Conservation (phyloP, 805 yeast species). For the Lachancea lanzarotensis region DNA sequence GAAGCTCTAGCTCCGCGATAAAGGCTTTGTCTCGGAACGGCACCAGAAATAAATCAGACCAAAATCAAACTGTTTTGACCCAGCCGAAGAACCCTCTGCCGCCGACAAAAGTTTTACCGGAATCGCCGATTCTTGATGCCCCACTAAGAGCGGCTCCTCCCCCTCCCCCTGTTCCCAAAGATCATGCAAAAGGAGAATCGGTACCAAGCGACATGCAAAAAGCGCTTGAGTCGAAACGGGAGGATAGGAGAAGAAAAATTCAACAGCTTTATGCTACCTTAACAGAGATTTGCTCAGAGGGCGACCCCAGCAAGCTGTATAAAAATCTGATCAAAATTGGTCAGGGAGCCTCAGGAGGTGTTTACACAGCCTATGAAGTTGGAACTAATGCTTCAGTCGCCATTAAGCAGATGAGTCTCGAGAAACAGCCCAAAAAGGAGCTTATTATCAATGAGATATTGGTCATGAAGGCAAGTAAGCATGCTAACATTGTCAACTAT, state of each 20-base stretch:
- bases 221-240: constrained; percentile 65
- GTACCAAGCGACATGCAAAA: constrained; percentile 9
- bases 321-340: constrained; percentile 77
- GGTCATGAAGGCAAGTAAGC: constrained; percentile 90
- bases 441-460: constrained; percentile 88
- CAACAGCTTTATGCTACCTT: constrained; percentile 66
- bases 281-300: constrained; percentile 69
- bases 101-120: background rate
- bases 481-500: constrained; percentile 89
- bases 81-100: background rate
- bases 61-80: constrained; percentile 13
- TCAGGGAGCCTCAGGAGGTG: constrained; percentile 98
- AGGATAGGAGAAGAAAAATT: constrained; percentile 67
- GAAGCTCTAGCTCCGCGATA: constrained; percentile 15
- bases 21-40: constrained; percentile 14
- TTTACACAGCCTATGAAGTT: constrained; percentile 73
- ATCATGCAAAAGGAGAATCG: constrained; percentile 3
- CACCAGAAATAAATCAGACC: constrained; percentile 19
- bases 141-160: constrained; percentile 20
- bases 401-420: constrained; percentile 91
- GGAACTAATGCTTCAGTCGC: constrained; percentile 65
- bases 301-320: constrained; percentile 73
- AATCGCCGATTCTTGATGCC: background rate
- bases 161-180: constrained; percentile 22
- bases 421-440: constrained; percentile 93